These are phyloP conservation scores for Leccinum subgranulosum DNA, from an alignment of 768 basidiomycete species.

Conservation along the genomic window DNA sequence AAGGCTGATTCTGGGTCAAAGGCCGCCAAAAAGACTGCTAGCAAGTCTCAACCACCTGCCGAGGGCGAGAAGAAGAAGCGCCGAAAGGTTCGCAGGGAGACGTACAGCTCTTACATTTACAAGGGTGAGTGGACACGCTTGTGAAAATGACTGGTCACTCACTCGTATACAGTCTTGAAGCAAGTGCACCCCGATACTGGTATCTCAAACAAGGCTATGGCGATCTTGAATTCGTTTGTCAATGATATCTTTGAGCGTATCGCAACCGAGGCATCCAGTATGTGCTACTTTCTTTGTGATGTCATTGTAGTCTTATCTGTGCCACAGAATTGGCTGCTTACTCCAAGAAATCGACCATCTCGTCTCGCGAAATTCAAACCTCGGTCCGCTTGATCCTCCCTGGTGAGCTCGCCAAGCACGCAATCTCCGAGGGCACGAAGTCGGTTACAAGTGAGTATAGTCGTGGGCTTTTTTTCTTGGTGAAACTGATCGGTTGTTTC, in stretches of 20 bases:
- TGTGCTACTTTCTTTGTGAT: slow-evolving; percentile 19
- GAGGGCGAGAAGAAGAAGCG: slow-evolving; percentile 79
- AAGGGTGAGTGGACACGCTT: slow-evolving; percentile 47
- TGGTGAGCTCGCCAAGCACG: slow-evolving; percentile 84
- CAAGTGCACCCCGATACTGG: slow-evolving; percentile 93
- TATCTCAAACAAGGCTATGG: slow-evolving; percentile 90
- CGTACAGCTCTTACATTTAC: slow-evolving; percentile 84
- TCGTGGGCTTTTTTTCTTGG: not conserved
- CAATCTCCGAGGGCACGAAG: slow-evolving; percentile 83
- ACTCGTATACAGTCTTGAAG: slow-evolving; percentile 58
- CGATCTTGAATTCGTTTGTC: slow-evolving; percentile 80
- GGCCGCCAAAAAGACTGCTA: slow-evolving; percentile 60
- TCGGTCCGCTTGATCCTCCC: slow-evolving; percentile 80
- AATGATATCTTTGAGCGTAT: slow-evolving; percentile 85
- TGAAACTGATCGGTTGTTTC: slow-evolving; percentile 10
- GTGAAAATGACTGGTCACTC: not conserved
- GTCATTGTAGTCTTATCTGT: not conserved
- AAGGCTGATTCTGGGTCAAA: slow-evolving; percentile 42
- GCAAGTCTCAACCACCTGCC: slow-evolving; percentile 48
- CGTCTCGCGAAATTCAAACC: slow-evolving; percentile 89
- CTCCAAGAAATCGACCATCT: slow-evolving; percentile 89
- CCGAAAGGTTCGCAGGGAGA: slow-evolving; percentile 77
- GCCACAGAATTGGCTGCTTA: slow-evolving; percentile 73
- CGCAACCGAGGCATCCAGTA: slow-evolving; percentile 69
- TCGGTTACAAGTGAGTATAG: slow-evolving; percentile 58